Evolutionary conservation across 179 eudicot genomes (phyloP).

Genomic region (Carnegiea gigantea): DNA sequence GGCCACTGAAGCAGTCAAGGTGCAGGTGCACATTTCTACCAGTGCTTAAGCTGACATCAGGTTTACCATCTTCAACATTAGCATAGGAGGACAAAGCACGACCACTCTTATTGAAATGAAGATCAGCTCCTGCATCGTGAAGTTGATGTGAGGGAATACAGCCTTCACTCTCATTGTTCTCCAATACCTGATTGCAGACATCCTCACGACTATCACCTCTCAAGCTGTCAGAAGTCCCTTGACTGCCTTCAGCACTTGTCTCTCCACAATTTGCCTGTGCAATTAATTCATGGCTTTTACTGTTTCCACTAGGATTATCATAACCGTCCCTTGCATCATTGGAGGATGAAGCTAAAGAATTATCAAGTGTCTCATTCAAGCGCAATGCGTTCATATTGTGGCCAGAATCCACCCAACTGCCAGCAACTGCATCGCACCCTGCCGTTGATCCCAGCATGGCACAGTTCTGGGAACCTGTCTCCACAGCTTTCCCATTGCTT

Average conservation of each 20-base stretch:
- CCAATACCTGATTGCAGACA: slow-evolving; percentile 19
- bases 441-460: slow-evolving; percentile 18
- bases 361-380: slow-evolving; percentile 27
- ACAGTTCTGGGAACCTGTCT: slow-evolving; percentile 17
- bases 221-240: slow-evolving; percentile 21
- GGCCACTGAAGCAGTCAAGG: slow-evolving; percentile 1
- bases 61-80: slow-evolving; percentile 7
- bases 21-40: slow-evolving; percentile 1
- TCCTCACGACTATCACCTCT: slow-evolving; percentile 18
- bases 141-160: slow-evolving; percentile 8
- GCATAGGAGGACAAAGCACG: slow-evolving; percentile 23
- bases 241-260: slow-evolving; percentile 2
- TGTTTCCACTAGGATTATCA: slow-evolving; percentile 27
- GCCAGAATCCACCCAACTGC: slow-evolving; percentile 16
- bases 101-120: slow-evolving; percentile 16
- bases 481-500: slow-evolving; percentile 12
- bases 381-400: slow-evolving; percentile 10
- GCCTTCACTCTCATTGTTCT: slow-evolving; percentile 24
- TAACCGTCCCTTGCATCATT: slow-evolving; percentile 32
- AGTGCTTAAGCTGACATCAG: slow-evolving; percentile 20
- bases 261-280: slow-evolving; percentile 7
- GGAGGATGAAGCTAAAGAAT: slow-evolving; percentile 29
- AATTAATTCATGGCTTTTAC: slow-evolving; percentile 16
- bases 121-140: slow-evolving; percentile 20
- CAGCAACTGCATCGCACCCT: slow-evolving; percentile 24